phyloP scores from a whole-genome alignment of 768 basidiomycete species.

The Tulasnella sp. region DNA sequence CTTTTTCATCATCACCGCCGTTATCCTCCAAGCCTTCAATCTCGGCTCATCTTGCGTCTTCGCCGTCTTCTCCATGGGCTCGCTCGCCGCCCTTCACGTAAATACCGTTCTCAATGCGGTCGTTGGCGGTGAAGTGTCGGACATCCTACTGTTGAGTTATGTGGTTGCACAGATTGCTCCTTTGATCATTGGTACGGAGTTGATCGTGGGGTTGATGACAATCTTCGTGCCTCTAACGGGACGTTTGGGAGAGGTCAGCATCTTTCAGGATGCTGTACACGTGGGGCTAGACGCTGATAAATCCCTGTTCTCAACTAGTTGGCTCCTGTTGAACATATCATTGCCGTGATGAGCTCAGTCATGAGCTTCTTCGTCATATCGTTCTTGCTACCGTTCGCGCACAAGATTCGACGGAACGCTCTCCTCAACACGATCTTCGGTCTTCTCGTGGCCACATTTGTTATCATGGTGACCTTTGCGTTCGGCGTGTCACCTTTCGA shows the following conservation, averaged over 20 bases:
- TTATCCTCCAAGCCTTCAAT: slow-evolving; percentile 47
- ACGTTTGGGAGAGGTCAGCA: slow-evolving; percentile 48
- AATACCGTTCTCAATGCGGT: slow-evolving; percentile 35
- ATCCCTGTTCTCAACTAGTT: slow-evolving; percentile 36
- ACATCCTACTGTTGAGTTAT: slow-evolving; percentile 46
- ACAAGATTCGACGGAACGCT: slow-evolving; percentile 46
- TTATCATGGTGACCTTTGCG: slow-evolving; percentile 49
- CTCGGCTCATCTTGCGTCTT: slow-evolving; percentile 72
- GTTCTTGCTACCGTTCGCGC: slow-evolving; percentile 56
- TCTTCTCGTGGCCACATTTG: slow-evolving; percentile 37
- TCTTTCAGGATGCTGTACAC: neutral
- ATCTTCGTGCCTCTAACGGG: slow-evolving; percentile 93
- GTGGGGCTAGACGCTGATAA: no score
- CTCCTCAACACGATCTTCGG: slow-evolving; percentile 36
- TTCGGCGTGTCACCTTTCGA: slow-evolving; percentile 52
- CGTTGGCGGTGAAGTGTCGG: slow-evolving; percentile 19
- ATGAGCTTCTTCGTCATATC: slow-evolving; percentile 50
- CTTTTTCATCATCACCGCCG: slow-evolving; percentile 44
- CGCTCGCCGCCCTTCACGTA: slow-evolving; percentile 46
- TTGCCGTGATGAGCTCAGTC: slow-evolving; percentile 62
- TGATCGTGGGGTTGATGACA: slow-evolving; percentile 54
- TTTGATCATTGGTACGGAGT: slow-evolving; percentile 45
- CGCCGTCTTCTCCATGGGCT: slow-evolving; percentile 48
- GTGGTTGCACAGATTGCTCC: slow-evolving; percentile 47
- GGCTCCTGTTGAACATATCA: slow-evolving; percentile 80